Evolutionary conservation across 1,284 basidiomycete species (phyloP).

Genomic region (Baeospora myosura): DNA sequence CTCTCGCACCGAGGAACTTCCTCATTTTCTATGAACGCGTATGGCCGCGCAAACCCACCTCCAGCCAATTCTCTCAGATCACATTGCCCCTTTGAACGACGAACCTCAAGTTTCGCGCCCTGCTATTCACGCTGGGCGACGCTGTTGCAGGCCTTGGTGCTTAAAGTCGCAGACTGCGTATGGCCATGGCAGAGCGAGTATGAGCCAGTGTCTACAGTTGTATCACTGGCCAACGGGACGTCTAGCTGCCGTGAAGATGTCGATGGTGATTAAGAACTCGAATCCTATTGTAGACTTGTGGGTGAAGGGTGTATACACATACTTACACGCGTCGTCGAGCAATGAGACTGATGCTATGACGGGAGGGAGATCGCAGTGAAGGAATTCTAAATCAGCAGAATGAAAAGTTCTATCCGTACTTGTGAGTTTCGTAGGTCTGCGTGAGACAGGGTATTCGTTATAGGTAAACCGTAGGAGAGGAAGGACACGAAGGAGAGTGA

Average conservation of each 20-base stretch:
- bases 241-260: slow-evolving; percentile 37
- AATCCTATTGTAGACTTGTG: slow-evolving; percentile 20
- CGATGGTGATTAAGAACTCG: slow-evolving; percentile 22
- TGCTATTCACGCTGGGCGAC: slow-evolving; percentile 21
- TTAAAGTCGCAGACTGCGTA: slow-evolving; percentile 20
- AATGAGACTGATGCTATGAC: no score
- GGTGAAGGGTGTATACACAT: slow-evolving; percentile 39
- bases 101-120: slow-evolving; percentile 28
- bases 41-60: slow-evolving; percentile 23
- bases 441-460: no score
- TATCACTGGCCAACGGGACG: slow-evolving; percentile 39
- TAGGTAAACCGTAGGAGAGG: no score
- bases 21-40: slow-evolving; percentile 27
- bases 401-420: no score
- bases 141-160: slow-evolving; percentile 34
- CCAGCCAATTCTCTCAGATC: slow-evolving; percentile 26
- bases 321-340: slow-evolving; percentile 41
- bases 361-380: no score
- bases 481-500: no score
- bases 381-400: no score
- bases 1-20: slow-evolving; percentile 31
- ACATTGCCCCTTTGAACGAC: slow-evolving; percentile 13
- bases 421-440: no score
- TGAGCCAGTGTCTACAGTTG: slow-evolving; percentile 34
- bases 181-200: slow-evolving; percentile 25